Percentiles rank a stretch among this genome's conserved stretches.
Conservation (phyloP, 768 basidiomycete species). For the Suillus clintonianus region DNA sequence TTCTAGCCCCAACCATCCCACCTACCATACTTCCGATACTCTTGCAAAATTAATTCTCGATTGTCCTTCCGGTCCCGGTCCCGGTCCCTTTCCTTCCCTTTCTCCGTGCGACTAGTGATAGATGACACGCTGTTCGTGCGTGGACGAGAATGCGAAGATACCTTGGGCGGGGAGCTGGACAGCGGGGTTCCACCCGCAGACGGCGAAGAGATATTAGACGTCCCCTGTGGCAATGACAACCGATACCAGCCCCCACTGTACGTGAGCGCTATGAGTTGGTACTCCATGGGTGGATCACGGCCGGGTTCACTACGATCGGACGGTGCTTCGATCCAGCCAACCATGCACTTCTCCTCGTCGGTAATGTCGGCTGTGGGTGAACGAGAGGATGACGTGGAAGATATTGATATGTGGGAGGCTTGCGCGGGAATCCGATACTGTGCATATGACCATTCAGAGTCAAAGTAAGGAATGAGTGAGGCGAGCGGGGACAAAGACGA, state of each 20-base stretch:
- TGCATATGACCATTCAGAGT: constrained; percentile 96
- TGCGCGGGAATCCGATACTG: constrained; percentile 88
- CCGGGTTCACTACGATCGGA: constrained; percentile 35
- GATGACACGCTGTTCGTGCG: constrained; percentile 62
- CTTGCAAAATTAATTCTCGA: constrained; percentile 67
- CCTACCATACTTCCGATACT: constrained; percentile 80
- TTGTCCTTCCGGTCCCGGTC: constrained; percentile 58
- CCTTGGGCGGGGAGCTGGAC: constrained; percentile 47
- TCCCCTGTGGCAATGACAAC: constrained; percentile 57
- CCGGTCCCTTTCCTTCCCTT: constrained; percentile 59
- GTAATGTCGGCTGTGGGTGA: constrained; percentile 59
- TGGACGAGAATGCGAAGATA: constrained; percentile 39
- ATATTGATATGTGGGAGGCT: constrained; percentile 78
- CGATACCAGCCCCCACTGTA: constrained; percentile 94
- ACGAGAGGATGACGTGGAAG: constrained; percentile 59
- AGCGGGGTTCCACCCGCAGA: constrained; percentile 13
- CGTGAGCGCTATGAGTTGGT: constrained; percentile 83
- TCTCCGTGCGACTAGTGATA: constrained; percentile 43
- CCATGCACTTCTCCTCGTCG: constrained; percentile 84
- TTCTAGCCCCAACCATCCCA: constrained; percentile 85
- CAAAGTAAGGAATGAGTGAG: constrained; percentile 85
- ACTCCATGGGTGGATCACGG: constrained; percentile 41
- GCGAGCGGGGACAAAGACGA: constrained; percentile 80
- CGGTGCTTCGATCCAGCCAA: constrained; percentile 76
- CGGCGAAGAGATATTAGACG: constrained; percentile 17